Conservation (phyloP, 495 filamentous ascomycete genomes). For the Aspergillus olivimuriae region DNA sequence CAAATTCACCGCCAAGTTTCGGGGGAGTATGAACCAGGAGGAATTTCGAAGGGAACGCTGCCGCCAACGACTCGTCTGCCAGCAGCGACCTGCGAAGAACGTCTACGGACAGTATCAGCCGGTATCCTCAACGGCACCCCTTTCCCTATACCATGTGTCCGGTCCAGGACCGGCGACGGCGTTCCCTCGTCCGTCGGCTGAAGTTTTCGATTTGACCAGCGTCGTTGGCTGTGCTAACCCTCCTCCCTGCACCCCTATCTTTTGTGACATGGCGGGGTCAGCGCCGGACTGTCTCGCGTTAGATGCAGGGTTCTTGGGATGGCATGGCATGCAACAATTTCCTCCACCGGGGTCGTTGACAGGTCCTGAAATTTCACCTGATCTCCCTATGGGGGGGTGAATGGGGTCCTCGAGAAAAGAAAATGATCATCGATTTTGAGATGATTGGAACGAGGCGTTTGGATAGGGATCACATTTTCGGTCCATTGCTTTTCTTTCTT, state of each 20-base stretch:
- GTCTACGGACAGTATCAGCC: conserved; percentile 14
- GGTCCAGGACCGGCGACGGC: conserved; percentile 11
- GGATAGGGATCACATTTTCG: conserved; percentile 4
- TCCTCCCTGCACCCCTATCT: conserved; percentile 18
- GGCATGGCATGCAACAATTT: conserved; percentile 15
- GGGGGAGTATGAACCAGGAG: conserved; percentile 12
- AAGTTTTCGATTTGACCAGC: conserved; percentile 17
- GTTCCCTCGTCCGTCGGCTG: conserved; percentile 10
- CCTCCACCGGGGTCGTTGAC: conserved; percentile 10
- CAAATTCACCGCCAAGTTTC: conserved; percentile 25
- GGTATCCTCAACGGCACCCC: conserved; percentile 6
- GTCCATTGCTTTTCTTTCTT: conserved; percentile 3
- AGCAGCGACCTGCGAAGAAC: conserved; percentile 9
- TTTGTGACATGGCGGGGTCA: conserved; percentile 17
- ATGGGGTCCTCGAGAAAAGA: neutral
- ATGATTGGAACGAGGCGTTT: conserved; percentile 4
- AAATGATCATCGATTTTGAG: conserved; percentile 4
- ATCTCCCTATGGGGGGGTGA: conserved; percentile 20
- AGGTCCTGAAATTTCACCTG: conserved; percentile 12
- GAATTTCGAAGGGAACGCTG: conserved; percentile 19
- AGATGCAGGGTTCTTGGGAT: conserved; percentile 17
- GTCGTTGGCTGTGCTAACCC: conserved; percentile 25
- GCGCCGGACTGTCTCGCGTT: conserved; percentile 16
- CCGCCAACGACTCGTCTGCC: conserved; percentile 11
- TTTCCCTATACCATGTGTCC: conserved; percentile 11